A percentile compares a stretch with the other conserved stretches of the same genome.
Conservation (phyloP, 2,329 filamentous ascomycete species). For the Neurospora crassa region DNA sequence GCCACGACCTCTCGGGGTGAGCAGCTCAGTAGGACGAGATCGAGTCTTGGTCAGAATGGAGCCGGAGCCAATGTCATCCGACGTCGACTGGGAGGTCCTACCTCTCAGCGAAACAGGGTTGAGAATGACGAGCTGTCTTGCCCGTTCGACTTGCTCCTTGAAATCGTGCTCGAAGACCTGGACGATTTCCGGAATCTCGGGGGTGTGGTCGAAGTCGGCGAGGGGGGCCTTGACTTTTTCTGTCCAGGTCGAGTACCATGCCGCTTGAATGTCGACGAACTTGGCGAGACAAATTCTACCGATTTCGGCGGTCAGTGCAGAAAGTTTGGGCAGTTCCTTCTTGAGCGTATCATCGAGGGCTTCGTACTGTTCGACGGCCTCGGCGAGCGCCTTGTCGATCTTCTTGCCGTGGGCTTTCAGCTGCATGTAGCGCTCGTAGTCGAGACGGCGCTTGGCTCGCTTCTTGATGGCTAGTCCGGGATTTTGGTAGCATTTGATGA, state of each 20-base stretch:
- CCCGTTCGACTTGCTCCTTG: slow-evolving; percentile 61
- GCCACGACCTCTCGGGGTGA: slow-evolving; percentile 43
- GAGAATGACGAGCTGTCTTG: slow-evolving; percentile 64
- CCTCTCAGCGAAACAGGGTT: slow-evolving; percentile 57
- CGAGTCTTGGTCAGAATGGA: slow-evolving; percentile 34
- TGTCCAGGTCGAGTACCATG: slow-evolving; percentile 77
- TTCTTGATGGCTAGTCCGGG: slow-evolving; percentile 89
- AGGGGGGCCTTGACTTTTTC: slow-evolving; percentile 72
- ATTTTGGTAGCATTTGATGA: slow-evolving; percentile 53
- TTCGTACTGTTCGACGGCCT: slow-evolving; percentile 80
- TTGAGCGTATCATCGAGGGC: slow-evolving; percentile 90
- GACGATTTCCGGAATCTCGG: slow-evolving; percentile 64
- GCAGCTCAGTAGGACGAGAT: slow-evolving; percentile 37
- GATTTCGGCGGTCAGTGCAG: slow-evolving; percentile 68
- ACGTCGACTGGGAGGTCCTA: slow-evolving; percentile 48
- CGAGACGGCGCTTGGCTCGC: slow-evolving; percentile 81
- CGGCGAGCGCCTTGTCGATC: slow-evolving; percentile 73
- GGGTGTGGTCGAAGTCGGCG: slow-evolving; percentile 51
- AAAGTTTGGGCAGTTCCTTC: slow-evolving; percentile 80
- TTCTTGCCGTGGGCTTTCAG: slow-evolving; percentile 75
- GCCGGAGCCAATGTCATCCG: slow-evolving; percentile 37
- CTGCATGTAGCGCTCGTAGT: slow-evolving; percentile 75
- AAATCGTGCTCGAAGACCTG: slow-evolving; percentile 72
- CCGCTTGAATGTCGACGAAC: slow-evolving; percentile 73
- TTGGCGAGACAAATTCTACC: slow-evolving; percentile 76